Conservation (phyloP, 208 protist species). For the Leishmania mexicana region DNA sequence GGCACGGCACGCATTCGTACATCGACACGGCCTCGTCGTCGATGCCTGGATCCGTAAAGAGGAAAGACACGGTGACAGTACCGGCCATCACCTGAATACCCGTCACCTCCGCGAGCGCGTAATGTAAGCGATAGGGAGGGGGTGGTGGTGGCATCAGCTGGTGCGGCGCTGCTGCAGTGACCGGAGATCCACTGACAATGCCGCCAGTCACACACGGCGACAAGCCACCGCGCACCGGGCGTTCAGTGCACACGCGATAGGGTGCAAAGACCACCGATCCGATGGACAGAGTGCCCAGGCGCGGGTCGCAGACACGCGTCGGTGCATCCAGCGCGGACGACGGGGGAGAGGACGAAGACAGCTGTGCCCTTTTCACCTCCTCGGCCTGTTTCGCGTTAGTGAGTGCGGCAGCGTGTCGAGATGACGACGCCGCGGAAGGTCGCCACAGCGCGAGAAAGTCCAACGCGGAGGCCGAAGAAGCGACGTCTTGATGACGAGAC, state of each 20-base stretch:
- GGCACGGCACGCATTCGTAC: slow-evolving; percentile 65
- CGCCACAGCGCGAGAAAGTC: slow-evolving; percentile 28
- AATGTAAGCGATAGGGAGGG: slow-evolving; percentile 26
- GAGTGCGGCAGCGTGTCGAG: not conserved
- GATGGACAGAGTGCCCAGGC: slow-evolving; percentile 24
- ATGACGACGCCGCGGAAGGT: not conserved
- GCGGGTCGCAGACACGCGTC: not conserved
- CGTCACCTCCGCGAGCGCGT: slow-evolving; percentile 65
- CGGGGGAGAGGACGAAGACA: not conserved
- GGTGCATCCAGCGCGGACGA: not conserved
- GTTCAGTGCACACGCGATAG: slow-evolving; percentile 8
- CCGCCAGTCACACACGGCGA: slow-evolving; percentile 5
- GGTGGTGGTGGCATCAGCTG: not conserved
- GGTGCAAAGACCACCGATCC: slow-evolving; percentile 35
- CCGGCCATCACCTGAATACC: slow-evolving; percentile 60
- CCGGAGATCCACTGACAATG: not conserved
- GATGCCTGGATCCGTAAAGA: slow-evolving; percentile 62
- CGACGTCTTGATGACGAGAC: slow-evolving; percentile 7
- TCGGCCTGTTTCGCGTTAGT: not conserved
- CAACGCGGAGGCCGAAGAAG: slow-evolving; percentile 1
- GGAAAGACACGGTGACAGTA: slow-evolving; percentile 67
- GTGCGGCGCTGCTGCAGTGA: not conserved
- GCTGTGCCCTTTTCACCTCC: not conserved
- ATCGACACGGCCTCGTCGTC: slow-evolving; percentile 74
- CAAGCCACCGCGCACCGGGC: not conserved